A percentile compares a stretch with the other conserved stretches of the same genome.
phyloP scores from a whole-genome alignment of 805 yeast genomes.

The Metschnikowia sp. region DNA sequence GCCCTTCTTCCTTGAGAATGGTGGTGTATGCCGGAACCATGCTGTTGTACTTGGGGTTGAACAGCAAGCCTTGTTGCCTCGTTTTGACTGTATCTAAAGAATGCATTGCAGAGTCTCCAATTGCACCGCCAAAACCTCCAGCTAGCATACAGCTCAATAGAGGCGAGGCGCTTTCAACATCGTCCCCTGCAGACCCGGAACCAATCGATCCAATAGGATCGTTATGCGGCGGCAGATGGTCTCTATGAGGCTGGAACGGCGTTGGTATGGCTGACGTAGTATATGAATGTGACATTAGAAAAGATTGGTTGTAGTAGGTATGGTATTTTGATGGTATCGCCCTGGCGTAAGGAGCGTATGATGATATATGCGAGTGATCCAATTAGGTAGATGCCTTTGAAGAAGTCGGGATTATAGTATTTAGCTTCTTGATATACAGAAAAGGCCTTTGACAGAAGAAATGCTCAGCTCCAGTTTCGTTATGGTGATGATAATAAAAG shows the following conservation, averaged over 20 bases:
- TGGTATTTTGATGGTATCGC: no score
- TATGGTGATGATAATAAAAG: no score
- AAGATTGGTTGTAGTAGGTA: background rate
- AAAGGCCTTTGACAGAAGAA: no score
- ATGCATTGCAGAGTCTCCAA: slow-evolving; percentile 93
- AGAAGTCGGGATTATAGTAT: no score
- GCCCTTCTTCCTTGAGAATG: slow-evolving; percentile 80
- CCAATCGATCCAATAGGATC: background rate
- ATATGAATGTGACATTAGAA: slow-evolving; percentile 14
- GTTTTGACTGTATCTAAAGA: slow-evolving; percentile 96
- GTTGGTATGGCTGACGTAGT: slow-evolving; percentile 20
- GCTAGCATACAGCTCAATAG: slow-evolving; percentile 68
- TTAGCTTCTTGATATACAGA: no score
- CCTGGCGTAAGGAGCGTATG: no score
- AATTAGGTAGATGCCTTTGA: no score
- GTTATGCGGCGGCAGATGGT: slow-evolving; percentile 5
- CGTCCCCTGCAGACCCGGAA: slow-evolving; percentile 1
- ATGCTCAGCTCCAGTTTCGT: no score
- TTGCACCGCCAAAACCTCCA: slow-evolving; percentile 92
- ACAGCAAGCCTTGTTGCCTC: slow-evolving; percentile 91
- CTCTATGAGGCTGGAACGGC: slow-evolving; percentile 18
- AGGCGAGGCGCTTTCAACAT: slow-evolving; percentile 31
- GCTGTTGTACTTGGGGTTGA: slow-evolving; percentile 60
- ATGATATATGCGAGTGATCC: no score
- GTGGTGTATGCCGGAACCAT: slow-evolving; percentile 75